These are phyloP conservation scores for Lithocarpus polystachyus DNA, from an alignment of 306 rosid species.

Conservation along the genomic window DNA sequence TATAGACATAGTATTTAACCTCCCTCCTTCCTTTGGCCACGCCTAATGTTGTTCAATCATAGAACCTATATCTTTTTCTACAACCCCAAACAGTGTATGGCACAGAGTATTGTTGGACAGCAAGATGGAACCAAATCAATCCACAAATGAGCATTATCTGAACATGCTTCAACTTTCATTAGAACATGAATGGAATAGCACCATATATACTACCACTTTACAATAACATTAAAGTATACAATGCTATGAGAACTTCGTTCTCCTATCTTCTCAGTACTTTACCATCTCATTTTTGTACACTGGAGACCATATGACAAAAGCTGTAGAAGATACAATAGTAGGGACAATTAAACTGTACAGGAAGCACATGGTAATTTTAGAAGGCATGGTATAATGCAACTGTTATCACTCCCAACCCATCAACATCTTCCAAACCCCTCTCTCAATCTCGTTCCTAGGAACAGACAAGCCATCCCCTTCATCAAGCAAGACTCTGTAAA, in stretches of 20 bases:
- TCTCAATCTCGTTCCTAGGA: constrained; percentile 63
- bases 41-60: background rate
- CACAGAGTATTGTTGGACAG: background rate
- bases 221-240: constrained; percentile 25
- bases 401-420: constrained; percentile 84
- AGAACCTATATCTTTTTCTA: background rate
- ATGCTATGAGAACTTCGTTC: constrained; percentile 1
- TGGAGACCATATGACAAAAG: constrained; percentile 25
- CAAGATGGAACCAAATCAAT: background rate
- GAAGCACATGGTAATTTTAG: constrained; percentile 3
- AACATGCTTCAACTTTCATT: background rate
- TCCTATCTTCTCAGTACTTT: constrained; percentile 21
- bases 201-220: constrained; percentile 25
- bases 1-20: too few species aligned
- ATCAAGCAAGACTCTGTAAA: constrained; percentile 83
- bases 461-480: constrained; percentile 63
- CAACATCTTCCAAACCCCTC: constrained; percentile 81
- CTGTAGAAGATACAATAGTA: constrained; percentile 16
- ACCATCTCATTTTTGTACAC: constrained; percentile 34
- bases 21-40: background rate
- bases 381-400: constrained; percentile 14
- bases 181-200: background rate
- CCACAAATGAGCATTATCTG: background rate
- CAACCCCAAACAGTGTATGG: background rate
- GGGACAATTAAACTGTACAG: constrained; percentile 39